Evolutionary conservation across 805 yeast genomes (phyloP), one percentile per base, ranked within the genome.

Genomic region (Kodamaea kaohsiungensis): DNA sequence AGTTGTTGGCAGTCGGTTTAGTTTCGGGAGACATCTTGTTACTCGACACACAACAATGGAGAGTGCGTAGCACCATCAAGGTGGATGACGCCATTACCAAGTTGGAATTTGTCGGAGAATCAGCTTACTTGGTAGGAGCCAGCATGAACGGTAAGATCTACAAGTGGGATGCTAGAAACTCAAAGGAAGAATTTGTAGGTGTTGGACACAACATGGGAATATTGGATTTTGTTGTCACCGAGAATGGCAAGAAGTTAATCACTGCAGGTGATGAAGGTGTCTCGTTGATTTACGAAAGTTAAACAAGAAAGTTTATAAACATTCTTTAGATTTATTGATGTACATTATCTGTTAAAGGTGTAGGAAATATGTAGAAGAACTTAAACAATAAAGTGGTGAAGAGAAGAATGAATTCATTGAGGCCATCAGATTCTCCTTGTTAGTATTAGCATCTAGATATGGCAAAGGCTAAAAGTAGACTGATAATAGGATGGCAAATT

Each of bases 261-360:
- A 90, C 98, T 17, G 99, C 97, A 12, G 98, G 98, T 59, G 99
- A 95, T 69, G 99, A 95, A 70, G 97, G 97, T 61, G 97, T 95
- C 33, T 84, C 96, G 10, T 76, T 93, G 59, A 82, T 93, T 9
- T 91, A 85, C 62, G 76, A 50, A 27, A 17, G 45, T 17, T 40
- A 17, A 38, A 12, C 25, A 22, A 22, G 25, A 22, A n/a, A n/a
- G n/a, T n/a, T n/a, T n/a, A n/a, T n/a, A n/a, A n/a, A n/a, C 25
- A 22, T 22, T 22, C 25, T 6, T 22, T 22, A 22, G 25, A 22
- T 22, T 22, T 22, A 22, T 22, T 37, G 39, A 37, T 13, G 39
- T 37, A 37, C 39, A 22, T 22, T 22, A 22, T 6, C 25, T 22
- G 6, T 22, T 22, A 22, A 22, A 22, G 25, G 6, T 22, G 25